Conservation (phyloP, 306 rosid genomes). For the Cercis canadensis region DNA sequence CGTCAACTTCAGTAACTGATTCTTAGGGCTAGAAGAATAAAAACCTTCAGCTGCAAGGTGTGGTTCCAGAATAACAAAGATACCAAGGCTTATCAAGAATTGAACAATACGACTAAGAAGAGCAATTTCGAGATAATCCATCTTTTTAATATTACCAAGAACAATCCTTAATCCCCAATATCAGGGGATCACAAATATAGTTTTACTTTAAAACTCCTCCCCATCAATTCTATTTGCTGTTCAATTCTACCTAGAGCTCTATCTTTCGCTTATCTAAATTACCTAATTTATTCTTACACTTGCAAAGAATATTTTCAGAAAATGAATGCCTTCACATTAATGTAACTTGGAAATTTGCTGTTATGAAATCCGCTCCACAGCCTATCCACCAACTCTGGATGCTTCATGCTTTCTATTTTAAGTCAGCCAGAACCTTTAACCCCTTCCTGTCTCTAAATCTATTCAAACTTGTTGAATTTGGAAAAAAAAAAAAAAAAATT, state of each 20-base stretch:
- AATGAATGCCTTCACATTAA: neutral
- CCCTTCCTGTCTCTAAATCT: neutral
- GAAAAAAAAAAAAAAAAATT: too few species aligned
- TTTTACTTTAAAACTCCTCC: neutral
- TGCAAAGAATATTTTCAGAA: neutral
- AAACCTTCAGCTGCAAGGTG: neutral
- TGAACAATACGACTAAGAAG: too few species aligned
- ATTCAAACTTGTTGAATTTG: too few species aligned
- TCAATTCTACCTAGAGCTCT: neutral
- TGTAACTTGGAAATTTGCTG: neutral
- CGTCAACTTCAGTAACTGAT: neutral
- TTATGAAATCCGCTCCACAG: neutral
- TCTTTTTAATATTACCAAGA: neutral
- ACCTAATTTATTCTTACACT: neutral
- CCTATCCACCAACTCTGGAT: neutral
- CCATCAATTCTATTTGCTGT: neutral
- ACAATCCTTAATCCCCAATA: neutral
- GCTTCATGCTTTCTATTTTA: neutral
- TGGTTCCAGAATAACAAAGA: neutral
- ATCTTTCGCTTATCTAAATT: neutral
- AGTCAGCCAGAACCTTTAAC: too few species aligned
- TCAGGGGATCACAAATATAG: conserved; percentile 2
- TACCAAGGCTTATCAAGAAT: too few species aligned
- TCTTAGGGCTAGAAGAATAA: conserved; percentile 10
- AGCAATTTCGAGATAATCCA: conserved; percentile 3